Conservation (phyloP, 768 basidiomycete genomes). For the Phlegmacium glaucopus region DNA sequence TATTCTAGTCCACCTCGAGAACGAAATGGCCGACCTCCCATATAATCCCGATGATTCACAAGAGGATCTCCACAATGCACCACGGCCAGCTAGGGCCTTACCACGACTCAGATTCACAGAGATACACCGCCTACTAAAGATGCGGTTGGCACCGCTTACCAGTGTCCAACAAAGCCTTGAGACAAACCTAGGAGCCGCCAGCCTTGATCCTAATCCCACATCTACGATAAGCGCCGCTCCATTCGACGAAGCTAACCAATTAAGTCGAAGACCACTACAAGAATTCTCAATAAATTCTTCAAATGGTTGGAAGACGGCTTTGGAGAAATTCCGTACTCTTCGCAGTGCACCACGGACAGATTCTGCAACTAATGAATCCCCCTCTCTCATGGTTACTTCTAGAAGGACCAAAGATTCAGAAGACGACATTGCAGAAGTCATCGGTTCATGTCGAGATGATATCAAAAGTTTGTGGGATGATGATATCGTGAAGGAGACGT, state of each 20-base stretch:
- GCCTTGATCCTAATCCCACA: constrained; percentile 46
- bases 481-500: constrained; percentile 54
- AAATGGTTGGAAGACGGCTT: constrained; percentile 63
- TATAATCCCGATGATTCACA: constrained; percentile 36
- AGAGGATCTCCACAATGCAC: constrained; percentile 32
- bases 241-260: constrained; percentile 25
- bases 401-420: constrained; percentile 39
- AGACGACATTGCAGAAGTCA: constrained; percentile 54
- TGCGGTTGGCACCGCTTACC: constrained; percentile 55
- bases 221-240: constrained; percentile 38
- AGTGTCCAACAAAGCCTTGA: constrained; percentile 61
- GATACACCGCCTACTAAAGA: constrained; percentile 55
- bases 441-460: constrained; percentile 60
- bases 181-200: constrained; percentile 52
- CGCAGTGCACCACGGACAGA: constrained; percentile 24
- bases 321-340: constrained; percentile 49
- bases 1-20: constrained; percentile 53
- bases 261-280: constrained; percentile 26
- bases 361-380: constrained; percentile 4
- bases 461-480: constrained; percentile 73
- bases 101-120: constrained; percentile 53
- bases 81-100: constrained; percentile 33
- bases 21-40: constrained; percentile 51
- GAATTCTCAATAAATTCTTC: constrained; percentile 62
- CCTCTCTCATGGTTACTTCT: constrained; percentile 3